Percentiles rank a stretch among this genome's conserved stretches.
These are phyloP conservation scores for Cucurbita pepo DNA, from an alignment of 306 rosid species.

Conservation along the genomic window DNA sequence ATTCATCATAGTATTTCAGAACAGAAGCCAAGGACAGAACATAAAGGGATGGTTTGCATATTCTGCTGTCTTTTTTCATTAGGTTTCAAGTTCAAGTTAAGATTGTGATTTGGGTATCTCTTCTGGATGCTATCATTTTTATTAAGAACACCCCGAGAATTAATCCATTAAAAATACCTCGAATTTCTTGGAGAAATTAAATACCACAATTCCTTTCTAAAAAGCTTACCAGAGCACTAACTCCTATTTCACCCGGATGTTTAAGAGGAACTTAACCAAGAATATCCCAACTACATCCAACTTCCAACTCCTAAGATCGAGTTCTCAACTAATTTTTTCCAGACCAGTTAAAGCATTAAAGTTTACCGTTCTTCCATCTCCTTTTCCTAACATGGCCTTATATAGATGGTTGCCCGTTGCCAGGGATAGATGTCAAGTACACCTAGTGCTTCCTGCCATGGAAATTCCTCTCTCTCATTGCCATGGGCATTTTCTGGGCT, in stretches of 20 bases:
- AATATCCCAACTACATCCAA: not conserved
- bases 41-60: too few species aligned
- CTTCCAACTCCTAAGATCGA: not conserved
- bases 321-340: not conserved
- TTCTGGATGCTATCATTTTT: not conserved
- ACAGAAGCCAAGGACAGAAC: too few species aligned
- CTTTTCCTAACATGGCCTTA: not conserved
- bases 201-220: not conserved
- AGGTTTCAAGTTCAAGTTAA: not conserved
- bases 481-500: not conserved
- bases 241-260: not conserved
- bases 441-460: not conserved
- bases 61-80: not conserved
- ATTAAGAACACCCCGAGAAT: not conserved
- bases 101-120: not conserved
- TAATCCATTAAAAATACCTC: not conserved
- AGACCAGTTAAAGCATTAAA: too few species aligned
- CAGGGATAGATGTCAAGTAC: not conserved
- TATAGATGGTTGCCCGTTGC: not conserved
- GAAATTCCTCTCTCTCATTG: not conserved
- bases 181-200: not conserved
- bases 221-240: not conserved
- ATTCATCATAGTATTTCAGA: too few species aligned
- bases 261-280: not conserved
- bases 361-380: not conserved